phyloP scores from a whole-genome alignment of 768 basidiomycete genomes.

The Phanerochaete carnosa region DNA sequence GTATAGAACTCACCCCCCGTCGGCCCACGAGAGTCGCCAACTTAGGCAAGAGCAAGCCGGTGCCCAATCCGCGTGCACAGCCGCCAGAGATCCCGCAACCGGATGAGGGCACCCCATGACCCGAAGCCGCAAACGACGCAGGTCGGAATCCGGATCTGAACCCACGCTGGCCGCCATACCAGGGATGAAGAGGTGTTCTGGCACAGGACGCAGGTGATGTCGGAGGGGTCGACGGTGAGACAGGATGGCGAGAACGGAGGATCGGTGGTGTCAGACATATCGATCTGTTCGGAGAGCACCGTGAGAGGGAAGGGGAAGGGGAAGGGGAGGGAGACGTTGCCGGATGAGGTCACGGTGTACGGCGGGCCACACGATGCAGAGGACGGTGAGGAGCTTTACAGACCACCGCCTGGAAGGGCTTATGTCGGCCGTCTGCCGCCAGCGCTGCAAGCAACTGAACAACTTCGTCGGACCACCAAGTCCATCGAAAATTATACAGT shows the following conservation, averaged over 20 bases:
- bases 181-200: not conserved
- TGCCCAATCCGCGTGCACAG: too few species aligned
- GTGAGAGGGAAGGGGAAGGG: not conserved
- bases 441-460: not conserved
- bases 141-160: not conserved
- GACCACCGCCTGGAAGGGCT: not conserved
- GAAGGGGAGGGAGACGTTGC: not conserved
- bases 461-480: not conserved
- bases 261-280: not conserved
- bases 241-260: not conserved
- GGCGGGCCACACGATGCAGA: not conserved
- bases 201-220: not conserved
- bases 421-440: not conserved
- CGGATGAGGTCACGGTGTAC: not conserved
- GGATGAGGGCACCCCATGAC: too few species aligned
- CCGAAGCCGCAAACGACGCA: not conserved
- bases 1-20: not conserved
- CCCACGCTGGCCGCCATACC: too few species aligned
- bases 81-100: too few species aligned
- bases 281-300: not conserved
- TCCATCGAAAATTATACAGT: not conserved
- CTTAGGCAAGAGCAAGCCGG: too few species aligned
- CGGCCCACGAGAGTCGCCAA: not conserved
- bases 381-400: not conserved
- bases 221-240: not conserved